Evolutionary conservation across 164 flowering plant genomes (phyloP).

Genomic region (Liquidambar formosana): DNA sequence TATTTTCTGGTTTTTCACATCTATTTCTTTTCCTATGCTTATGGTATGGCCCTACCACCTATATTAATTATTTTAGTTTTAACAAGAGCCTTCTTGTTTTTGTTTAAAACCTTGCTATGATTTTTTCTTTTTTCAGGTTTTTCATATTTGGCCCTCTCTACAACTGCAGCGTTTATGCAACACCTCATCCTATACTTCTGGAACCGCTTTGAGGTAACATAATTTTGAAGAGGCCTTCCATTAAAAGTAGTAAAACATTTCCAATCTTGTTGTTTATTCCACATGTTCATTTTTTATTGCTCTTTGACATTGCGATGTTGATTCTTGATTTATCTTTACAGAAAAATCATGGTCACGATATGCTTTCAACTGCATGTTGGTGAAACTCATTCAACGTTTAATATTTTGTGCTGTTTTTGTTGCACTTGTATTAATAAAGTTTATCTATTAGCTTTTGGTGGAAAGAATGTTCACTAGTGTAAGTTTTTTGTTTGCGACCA

Average conservation of each 20-base stretch:
- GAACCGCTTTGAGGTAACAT: constrained; percentile 93
- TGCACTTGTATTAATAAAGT: no score
- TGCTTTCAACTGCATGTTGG: no score
- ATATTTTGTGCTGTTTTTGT: no score
- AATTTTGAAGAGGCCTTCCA: background rate
- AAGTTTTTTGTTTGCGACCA: no score
- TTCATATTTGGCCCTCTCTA: constrained; percentile 87
- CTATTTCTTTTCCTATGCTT: constrained; percentile 94
- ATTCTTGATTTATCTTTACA: no score
- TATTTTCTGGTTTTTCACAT: constrained; percentile 97
- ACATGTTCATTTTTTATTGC: background rate
- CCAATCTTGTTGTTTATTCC: background rate
- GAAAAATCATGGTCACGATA: no score
- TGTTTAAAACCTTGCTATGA: background rate
- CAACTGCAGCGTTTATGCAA: constrained; percentile 93
- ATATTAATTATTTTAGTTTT: background rate
- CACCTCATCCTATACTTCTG: constrained; percentile 94
- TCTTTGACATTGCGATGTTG: no score
- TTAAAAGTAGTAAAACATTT: background rate
- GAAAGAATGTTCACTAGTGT: no score
- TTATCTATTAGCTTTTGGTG: no score
- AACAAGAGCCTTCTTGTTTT: background rate
- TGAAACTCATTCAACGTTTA: no score
- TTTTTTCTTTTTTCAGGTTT: constrained; percentile 75
- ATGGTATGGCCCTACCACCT: constrained; percentile 54